These are phyloP conservation scores for Candida sanyiensis DNA, from an alignment of 805 yeast species.

Conservation along the genomic window DNA sequence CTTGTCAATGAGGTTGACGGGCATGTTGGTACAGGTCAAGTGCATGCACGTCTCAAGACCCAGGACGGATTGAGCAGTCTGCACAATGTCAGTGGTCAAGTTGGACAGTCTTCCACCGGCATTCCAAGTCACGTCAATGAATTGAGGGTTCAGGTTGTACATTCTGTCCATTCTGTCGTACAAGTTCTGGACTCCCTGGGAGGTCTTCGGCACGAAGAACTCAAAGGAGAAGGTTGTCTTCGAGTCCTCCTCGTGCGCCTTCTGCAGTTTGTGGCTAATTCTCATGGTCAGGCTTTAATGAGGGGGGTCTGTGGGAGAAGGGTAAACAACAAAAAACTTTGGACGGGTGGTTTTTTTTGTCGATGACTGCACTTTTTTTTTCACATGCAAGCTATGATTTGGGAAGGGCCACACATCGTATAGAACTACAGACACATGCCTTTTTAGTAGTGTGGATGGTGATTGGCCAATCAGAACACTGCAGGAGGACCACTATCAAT, in stretches of 20 bases:
- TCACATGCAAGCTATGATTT: conserved; percentile 9
- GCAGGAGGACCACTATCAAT: background rate
- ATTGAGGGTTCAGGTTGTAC: conserved; percentile 87
- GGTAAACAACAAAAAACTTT: background rate
- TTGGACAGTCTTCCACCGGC: conserved; percentile 90
- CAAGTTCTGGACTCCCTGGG: conserved; percentile 93
- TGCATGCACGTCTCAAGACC: conserved; percentile 98
- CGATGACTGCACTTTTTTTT: conserved; percentile 9
- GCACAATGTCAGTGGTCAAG: conserved; percentile 85
- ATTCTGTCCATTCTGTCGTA: conserved; percentile 97
- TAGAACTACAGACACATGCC: conserved; percentile 3
- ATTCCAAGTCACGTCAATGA: conserved; percentile 96
- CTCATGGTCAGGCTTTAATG: conserved; percentile 28
- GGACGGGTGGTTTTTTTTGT: conserved; percentile 5
- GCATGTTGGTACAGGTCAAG: conserved; percentile 95
- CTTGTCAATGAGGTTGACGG: conserved; percentile 67
- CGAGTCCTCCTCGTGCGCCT: conserved; percentile 26
- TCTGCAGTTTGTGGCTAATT: conserved; percentile 34
- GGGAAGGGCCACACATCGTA: conserved; percentile 10
- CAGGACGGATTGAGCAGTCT: conserved; percentile 81
- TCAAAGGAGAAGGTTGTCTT: conserved; percentile 87
- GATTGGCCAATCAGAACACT: background rate
- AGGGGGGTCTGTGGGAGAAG: background rate
- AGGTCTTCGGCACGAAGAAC: conserved; percentile 94
- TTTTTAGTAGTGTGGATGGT: background rate